Evolutionary conservation across 2,329 filamentous ascomycete species (phyloP).

Genomic region (Blastomyces percursus): DNA sequence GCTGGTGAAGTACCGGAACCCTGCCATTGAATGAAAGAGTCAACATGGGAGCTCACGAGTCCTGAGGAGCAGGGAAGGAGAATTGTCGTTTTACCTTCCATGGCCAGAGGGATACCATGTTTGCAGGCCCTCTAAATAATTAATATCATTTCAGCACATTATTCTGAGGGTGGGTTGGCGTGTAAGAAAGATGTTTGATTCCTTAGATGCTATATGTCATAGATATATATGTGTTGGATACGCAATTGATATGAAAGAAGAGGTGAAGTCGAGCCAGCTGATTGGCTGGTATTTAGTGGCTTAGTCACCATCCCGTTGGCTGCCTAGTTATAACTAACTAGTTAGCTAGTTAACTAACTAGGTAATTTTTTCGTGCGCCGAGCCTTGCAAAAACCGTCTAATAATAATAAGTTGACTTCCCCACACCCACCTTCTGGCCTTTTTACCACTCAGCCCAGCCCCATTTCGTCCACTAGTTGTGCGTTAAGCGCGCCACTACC

Average conservation of each 20-base stretch:
- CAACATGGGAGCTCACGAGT: not conserved
- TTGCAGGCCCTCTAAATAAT: conserved; percentile 1
- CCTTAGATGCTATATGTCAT: not conserved
- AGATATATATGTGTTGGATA: not conserved
- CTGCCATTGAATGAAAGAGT: conserved; percentile 1
- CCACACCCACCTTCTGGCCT: no score
- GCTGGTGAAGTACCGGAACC: conserved; percentile 47
- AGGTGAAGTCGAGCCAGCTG: not conserved
- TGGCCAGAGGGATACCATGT: conserved; percentile 77
- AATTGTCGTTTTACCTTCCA: conserved; percentile 52
- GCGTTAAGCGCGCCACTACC: no score
- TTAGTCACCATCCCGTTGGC: not conserved
- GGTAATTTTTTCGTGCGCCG: no score
- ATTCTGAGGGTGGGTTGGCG: not conserved
- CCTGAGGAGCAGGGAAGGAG: not conserved
- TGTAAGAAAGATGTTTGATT: not conserved
- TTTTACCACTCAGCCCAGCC: no score
- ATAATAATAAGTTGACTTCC: no score
- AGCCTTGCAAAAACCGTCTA: no score
- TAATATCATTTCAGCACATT: conserved; percentile 3
- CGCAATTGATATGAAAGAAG: not conserved
- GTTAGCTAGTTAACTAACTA: no score
- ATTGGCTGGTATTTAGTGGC: not conserved
- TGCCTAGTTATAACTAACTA: no score
- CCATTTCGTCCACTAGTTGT: no score